A percentile compares a stretch with the other conserved stretches of the same genome.
Conservation (phyloP, 2,329 filamentous ascomycete species). For the Calonectria hawksworthii region DNA sequence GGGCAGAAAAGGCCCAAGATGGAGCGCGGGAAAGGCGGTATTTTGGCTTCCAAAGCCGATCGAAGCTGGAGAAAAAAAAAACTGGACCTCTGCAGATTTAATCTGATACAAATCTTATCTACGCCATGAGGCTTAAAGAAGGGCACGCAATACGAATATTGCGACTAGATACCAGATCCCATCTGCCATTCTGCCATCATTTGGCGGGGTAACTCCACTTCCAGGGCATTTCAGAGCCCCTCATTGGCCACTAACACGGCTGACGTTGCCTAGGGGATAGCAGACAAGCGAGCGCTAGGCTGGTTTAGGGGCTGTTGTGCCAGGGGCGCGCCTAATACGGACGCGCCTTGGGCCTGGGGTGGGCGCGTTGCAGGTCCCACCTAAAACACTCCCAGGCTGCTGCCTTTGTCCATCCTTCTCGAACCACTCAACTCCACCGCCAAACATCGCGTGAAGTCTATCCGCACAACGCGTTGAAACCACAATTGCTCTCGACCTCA, state of each 20-base stretch:
- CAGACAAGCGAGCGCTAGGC: conserved; percentile 31
- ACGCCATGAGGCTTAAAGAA: background rate
- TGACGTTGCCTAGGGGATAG: conserved; percentile 42
- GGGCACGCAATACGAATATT: background rate
- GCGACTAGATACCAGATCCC: background rate
- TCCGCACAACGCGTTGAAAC: background rate
- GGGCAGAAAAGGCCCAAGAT: background rate
- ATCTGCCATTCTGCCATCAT: background rate
- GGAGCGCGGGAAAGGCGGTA: background rate
- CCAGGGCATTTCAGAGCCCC: background rate
- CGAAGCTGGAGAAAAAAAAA: background rate
- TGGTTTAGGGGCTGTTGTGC: conserved; percentile 29
- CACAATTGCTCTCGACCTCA: conserved; percentile 27
- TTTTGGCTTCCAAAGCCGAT: background rate
- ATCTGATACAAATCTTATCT: background rate
- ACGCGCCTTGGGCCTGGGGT: conserved; percentile 30
- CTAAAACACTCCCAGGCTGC: conserved; percentile 11
- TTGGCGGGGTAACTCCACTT: conserved; percentile 28
- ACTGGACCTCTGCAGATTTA: background rate
- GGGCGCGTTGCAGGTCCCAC: conserved; percentile 22
- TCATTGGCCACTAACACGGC: background rate
- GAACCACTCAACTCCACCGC: conserved; percentile 25
- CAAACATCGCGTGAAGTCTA: conserved; percentile 39
- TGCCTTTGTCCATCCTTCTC: background rate
- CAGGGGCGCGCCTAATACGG: conserved; percentile 32